Evolutionary conservation across 129 eudicot species (phyloP).

Genomic region (Tanacetum coccineum): DNA sequence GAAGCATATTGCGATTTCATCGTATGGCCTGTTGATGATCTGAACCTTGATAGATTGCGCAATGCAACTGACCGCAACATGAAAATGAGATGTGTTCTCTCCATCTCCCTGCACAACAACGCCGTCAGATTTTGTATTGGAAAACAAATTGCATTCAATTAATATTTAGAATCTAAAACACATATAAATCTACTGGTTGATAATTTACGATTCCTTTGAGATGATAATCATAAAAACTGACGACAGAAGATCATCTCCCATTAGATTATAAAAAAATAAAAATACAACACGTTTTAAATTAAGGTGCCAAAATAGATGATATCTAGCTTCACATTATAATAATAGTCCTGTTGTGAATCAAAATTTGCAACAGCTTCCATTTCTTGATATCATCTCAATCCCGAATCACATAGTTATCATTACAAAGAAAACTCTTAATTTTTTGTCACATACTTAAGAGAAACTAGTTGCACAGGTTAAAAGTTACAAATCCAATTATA

Average conservation of each 20-base stretch:
- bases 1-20: slow-evolving; percentile 91
- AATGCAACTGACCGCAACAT: slow-evolving; percentile 68
- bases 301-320: not conserved
- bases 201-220: not conserved
- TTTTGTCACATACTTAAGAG: too few relatives aligned
- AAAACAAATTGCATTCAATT: not conserved
- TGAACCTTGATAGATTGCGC: slow-evolving; percentile 72
- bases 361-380: slow-evolving; percentile 1
- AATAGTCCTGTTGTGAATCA: too few relatives aligned
- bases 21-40: slow-evolving; percentile 88
- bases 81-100: slow-evolving; percentile 63
- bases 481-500: not conserved
- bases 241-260: not conserved
- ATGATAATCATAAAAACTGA: not conserved
- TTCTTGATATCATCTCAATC: slow-evolving; percentile 1
- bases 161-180: not conserved
- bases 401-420: not conserved
- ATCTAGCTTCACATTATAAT: not conserved
- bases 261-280: not conserved
- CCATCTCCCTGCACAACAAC: slow-evolving; percentile 53
- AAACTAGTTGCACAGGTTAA: not conserved
- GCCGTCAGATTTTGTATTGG: not conserved
- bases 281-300: not conserved
- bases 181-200: not conserved
- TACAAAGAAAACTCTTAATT: too few relatives aligned